Conservation (phyloP, 306 rosid genomes). For the Medicago arabica region DNA sequence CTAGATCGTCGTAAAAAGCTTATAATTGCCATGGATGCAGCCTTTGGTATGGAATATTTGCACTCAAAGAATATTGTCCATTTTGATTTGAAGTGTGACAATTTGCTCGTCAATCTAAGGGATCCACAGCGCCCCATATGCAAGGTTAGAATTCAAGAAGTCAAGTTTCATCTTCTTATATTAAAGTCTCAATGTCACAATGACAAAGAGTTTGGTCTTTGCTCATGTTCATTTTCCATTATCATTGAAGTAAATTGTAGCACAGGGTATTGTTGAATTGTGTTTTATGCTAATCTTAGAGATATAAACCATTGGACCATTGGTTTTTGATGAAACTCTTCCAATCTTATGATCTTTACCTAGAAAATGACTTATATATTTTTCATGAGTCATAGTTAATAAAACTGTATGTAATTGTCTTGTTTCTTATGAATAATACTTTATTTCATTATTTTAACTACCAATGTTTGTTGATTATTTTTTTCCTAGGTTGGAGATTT, state of each 20-base stretch:
- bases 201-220: no score
- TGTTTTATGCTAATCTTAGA: not conserved
- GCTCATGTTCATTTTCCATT: no score
- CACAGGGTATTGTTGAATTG: no score
- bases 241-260: no score
- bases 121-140: slow-evolving; percentile 89
- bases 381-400: not conserved
- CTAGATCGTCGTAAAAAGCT: slow-evolving; percentile 86
- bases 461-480: not conserved
- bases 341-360: not conserved
- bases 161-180: slow-evolving; percentile 12
- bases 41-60: slow-evolving; percentile 98
- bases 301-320: not conserved
- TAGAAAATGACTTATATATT: not conserved
- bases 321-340: not conserved
- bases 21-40: slow-evolving; percentile 90
- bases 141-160: slow-evolving; percentile 63
- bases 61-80: slow-evolving; percentile 91
- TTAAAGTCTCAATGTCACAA: no score
- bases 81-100: slow-evolving; percentile 96
- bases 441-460: slow-evolving; percentile 7
- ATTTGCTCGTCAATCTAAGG: slow-evolving; percentile 89
- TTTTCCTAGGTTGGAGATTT: slow-evolving; percentile 86
- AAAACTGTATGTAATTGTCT: slow-evolving; percentile 6
- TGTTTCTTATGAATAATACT: not conserved